Evolutionary conservation across 2,329 filamentous ascomycete genomes (phyloP), one percentile per base, ranked within the genome.

Genomic region (Exophiala xenobiotica): DNA sequence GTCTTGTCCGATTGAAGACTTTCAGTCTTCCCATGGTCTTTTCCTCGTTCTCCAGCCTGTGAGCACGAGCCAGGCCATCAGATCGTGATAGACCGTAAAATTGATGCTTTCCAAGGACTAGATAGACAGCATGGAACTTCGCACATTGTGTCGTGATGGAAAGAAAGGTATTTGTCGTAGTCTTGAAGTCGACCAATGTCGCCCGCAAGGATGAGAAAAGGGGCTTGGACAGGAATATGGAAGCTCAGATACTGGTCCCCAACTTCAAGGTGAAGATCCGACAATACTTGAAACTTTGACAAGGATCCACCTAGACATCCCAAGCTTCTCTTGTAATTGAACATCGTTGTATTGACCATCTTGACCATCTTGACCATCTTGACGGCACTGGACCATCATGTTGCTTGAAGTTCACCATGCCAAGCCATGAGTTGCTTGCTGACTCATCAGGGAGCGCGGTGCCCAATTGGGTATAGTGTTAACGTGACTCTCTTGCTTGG

Each of bases 41-140:
- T 14, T 58, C 54, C 38, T 69, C 67, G 14, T 59, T 56, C 39
- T 65, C 64, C 1, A 70, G 61, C 27, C 60, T 47, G 37, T 38
- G 42, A 14, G 65, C 66, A 5, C 50, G 61, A 23, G 59, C 44
- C 0, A 68, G 39, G 0, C 61, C 64, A 6, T 47, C 53, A 12
- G 50, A 40, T 26, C 63, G 61, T 4, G 61, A 40, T 2, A 56
- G 16, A 9, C 55, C 64, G 33, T 68, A 70, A 57, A 69, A 70
- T 38, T 70, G 68, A 44, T 70, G 68, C 49, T 70, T 70, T 8
- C 68, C 68, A 1, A 68, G 64, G 6, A 70, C 54, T 7, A 69
- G 53, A 27, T 63, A 63, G 4, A 71, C 65, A 2, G 43, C 14
- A 3, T 61, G 49, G 40, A 65, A 70, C 6, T 56, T 54, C 23